A percentile compares a stretch with the other conserved stretches of the same genome.
Evolutionary conservation across 441 rosid species (phyloP).

Genomic region (Mallotus repandus): DNA sequence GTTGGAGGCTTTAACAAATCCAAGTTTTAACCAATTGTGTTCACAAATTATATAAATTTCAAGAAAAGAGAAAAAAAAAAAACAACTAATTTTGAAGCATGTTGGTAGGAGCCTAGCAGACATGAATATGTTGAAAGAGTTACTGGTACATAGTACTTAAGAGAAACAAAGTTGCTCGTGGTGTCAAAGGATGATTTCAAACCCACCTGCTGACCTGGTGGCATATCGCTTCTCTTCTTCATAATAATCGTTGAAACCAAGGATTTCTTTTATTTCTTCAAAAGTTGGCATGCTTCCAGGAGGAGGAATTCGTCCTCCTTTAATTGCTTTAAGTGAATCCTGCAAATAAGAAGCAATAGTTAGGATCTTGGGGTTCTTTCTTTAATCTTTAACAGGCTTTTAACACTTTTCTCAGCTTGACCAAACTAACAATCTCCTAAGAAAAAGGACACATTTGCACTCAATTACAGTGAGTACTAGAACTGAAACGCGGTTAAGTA

Average conservation of each 20-base stretch:
- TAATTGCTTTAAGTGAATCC: slow-evolving; percentile 77
- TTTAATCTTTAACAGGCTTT: neutral
- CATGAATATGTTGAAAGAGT: neutral
- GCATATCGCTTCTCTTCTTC: slow-evolving; percentile 82
- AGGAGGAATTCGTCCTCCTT: slow-evolving; percentile 85
- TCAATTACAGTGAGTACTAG: neutral
- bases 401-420: neutral
- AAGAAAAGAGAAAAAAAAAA: neutral
- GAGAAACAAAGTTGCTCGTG: neutral
- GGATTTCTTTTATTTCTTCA: slow-evolving; percentile 68
- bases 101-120: neutral
- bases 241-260: slow-evolving; percentile 70
- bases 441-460: neutral
- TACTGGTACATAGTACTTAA: neutral
- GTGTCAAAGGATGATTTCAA: slow-evolving; percentile 9
- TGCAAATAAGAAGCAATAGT: slow-evolving; percentile 28
- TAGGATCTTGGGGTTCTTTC: neutral
- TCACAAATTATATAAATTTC: neutral
- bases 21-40: neutral
- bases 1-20: neutral
- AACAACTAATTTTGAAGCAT: neutral
- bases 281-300: slow-evolving; percentile 93
- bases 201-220: slow-evolving; percentile 59
- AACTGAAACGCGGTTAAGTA: neutral
- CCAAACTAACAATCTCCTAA: neutral